Conservation (phyloP, 106 monocot species). For the Acorus gramineus region DNA sequence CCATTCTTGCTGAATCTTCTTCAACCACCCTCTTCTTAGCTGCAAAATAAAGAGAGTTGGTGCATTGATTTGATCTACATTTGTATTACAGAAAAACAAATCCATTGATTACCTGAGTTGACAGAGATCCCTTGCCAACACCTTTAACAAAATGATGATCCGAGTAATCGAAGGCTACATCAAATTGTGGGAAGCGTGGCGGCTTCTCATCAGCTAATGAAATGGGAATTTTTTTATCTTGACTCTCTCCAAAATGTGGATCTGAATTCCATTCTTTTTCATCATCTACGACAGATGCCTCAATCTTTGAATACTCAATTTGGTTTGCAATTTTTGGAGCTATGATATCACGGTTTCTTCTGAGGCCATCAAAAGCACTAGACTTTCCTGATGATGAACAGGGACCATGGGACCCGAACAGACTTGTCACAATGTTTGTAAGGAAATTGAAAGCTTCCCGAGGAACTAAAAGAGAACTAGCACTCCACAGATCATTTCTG, state of each 20-base stretch:
- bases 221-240: constrained; percentile 6
- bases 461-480: constrained; percentile 26
- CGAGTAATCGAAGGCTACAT: constrained; percentile 51
- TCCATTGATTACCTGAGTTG: constrained; percentile 21
- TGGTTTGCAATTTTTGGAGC: too few species aligned
- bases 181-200: constrained; percentile 51
- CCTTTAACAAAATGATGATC: constrained; percentile 68
- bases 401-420: constrained; percentile 31
- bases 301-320: too few species aligned
- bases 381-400: constrained; percentile 5
- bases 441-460: constrained; percentile 32
- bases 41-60: constrained; percentile 11
- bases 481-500: constrained; percentile 18
- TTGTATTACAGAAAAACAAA: not conserved
- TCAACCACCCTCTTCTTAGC: constrained; percentile 64
- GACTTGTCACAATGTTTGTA: constrained; percentile 24
- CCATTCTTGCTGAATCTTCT: constrained; percentile 87
- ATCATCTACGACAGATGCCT: constrained; percentile 1
- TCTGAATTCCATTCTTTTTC: constrained; percentile 4
- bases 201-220: constrained; percentile 8
- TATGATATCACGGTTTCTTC: too few species aligned
- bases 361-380: too few species aligned
- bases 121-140: constrained; percentile 10
- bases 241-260: constrained; percentile 7
- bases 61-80: not conserved